phyloP scores from a whole-genome alignment of 495 filamentous ascomycete species.

The Penicillium fimorum region DNA sequence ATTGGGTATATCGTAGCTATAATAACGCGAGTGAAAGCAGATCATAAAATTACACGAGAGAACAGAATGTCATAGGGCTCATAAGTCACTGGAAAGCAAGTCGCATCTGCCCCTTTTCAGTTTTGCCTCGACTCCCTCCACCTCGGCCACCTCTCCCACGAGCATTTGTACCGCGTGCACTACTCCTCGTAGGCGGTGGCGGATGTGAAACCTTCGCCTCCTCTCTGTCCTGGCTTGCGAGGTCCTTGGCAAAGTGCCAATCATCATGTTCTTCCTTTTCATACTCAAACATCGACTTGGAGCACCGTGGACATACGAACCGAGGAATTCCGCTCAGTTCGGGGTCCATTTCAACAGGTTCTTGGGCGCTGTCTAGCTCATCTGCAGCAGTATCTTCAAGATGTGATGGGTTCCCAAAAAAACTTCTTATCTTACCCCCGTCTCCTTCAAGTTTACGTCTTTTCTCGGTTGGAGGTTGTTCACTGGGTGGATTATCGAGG shows the following conservation, averaged over 20 bases:
- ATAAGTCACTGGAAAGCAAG: conserved; percentile 53
- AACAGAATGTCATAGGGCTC: neutral
- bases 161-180: conserved; percentile 26
- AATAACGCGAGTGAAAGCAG: neutral
- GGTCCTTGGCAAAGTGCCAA: conserved; percentile 92
- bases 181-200: conserved; percentile 19
- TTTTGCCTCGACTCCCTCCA: conserved; percentile 42
- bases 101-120: conserved; percentile 75
- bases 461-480: conserved; percentile 27
- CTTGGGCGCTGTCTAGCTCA: conserved; percentile 5
- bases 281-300: conserved; percentile 49
- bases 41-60: neutral
- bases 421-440: conserved; percentile 33
- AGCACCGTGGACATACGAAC: conserved; percentile 64
- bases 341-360: neutral
- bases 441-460: conserved; percentile 32
- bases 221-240: conserved; percentile 62
- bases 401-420: conserved; percentile 31
- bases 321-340: neutral
- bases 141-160: conserved; percentile 34
- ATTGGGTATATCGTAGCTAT: conserved; percentile 8
- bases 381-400: conserved; percentile 11
- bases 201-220: conserved; percentile 28
- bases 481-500: neutral
- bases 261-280: conserved; percentile 79